A percentile compares a stretch with the other conserved stretches of the same genome.
Evolutionary conservation across 2,329 filamentous ascomycete species (phyloP).

Genomic region (Sporothrix humicola): DNA sequence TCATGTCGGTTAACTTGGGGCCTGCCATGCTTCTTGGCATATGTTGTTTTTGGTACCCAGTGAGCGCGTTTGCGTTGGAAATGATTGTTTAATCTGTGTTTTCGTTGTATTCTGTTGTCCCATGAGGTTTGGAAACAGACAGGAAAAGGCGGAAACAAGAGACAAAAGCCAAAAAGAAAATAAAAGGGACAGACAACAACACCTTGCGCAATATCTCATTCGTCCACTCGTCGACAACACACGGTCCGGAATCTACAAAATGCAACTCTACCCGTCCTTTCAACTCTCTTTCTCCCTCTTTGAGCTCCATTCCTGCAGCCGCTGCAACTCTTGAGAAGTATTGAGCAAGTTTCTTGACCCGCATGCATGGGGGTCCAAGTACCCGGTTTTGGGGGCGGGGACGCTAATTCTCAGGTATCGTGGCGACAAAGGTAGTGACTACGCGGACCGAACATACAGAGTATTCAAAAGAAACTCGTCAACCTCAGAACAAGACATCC

Average conservation of each 20-base stretch:
- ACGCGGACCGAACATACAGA: too few species aligned
- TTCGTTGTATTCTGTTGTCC: background rate
- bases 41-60: background rate
- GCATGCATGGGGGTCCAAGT: background rate
- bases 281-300: too few species aligned
- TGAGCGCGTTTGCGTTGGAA: constrained; percentile 2
- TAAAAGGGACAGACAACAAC: background rate
- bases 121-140: background rate
- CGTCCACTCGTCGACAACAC: background rate
- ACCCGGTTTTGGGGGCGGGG: background rate
- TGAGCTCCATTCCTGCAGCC: background rate
- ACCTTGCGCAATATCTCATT: background rate
- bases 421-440: too few species aligned
- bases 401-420: too few species aligned
- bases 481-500: too few species aligned
- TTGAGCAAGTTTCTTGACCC: constrained; percentile 24
- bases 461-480: too few species aligned
- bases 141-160: too few species aligned
- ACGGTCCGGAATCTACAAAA: background rate
- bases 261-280: background rate
- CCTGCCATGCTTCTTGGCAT: background rate
- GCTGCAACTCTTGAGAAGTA: constrained; percentile 19
- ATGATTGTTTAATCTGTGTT: background rate
- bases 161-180: background rate
- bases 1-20: background rate